Evolutionary conservation across 108 stramenopile species (phyloP), one percentile per base, ranked within the genome.

Genomic region (Skeletonema marinoi): DNA sequence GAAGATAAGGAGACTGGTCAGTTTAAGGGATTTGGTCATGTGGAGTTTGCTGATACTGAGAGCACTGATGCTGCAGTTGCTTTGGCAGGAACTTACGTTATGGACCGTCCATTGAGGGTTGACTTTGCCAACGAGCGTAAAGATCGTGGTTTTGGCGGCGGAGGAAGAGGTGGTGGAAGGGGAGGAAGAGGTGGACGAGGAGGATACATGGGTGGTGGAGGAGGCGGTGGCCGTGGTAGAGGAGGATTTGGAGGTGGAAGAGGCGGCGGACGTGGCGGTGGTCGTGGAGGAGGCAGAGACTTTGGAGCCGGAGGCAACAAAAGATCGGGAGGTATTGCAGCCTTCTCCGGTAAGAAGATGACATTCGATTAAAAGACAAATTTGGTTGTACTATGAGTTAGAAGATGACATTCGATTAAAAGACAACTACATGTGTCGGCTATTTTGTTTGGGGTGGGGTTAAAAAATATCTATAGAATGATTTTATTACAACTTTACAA

Each of bases 21-120:
- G 30, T 99, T 99, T 92, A 95, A 96, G 80, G 99, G 99, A 65
- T 97, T 94, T 74, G 98, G 97, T 11, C 96, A 97, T 84, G 91
- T 98, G 60, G 96, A 98, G 65, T 99, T 98, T 73, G 88, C 50
- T 38, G 89, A 93, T 13, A 96, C 89, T 9, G 92, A 96, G 48
- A 79, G 86, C 35, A 96, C 97, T 13, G 96, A 95, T 70, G 86
- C 74, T 29, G 99, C 98, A 9, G 90, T 98, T 39, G 85, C 80
- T 32, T 56, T 98, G 75, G 96, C 97, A 1, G 98, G 97, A 19
- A 90, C 90, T 7, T 87, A 91, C 31, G 85, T 99, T 32, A 58
- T 80, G 81, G 98, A 98, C 6, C 88, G 99, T 11, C 73, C 90
- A 2, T 83, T 99, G 32, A 87, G 98, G 6, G 94, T 99, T 21